Evolutionary conservation across 164 flowering plant genomes (phyloP), one percentile per base, ranked within the genome.

Genomic region (Pachysandra terminalis): DNA sequence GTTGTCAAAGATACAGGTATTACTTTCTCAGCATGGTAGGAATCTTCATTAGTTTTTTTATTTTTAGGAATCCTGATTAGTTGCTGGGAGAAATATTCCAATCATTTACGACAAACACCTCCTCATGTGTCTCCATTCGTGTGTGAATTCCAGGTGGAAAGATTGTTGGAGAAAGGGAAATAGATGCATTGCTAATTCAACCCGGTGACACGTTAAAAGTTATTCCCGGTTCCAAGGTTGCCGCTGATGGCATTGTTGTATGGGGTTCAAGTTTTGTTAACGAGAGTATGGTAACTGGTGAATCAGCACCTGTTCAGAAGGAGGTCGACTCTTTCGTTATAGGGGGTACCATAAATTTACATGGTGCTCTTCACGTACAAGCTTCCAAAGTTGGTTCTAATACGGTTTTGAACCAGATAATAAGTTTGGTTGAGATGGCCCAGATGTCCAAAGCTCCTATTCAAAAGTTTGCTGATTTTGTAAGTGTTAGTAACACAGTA

Each of bases 401-500:
- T 76, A 84, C 98, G 21, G 96, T 91, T 66, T 78, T 96, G 73
- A 93, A 86, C 77, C 99, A 96, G 83, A 96, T 93, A 70, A 93
- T 96, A 69, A 78, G 83, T 73, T 74, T 96, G 80, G 97, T 96
- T 74, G 99, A 96, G 86, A 83, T 93, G 26, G 99, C 99, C 37
- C 99, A 96, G 77, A 91, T 93, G 97, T 87, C 96, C 22, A 96
- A 96, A 80, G 99, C 99, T 78, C 99, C 99, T n/a, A 91, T 96
- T 71, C 99, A 96, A 85, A 90, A 93, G 73, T 91, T 93, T 80
- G 98, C 99, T 24, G 99, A 96, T 73, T 88, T 74, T 86, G 99
- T 96, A 79, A 88, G 99, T 86, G 41, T 53, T 16, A 0, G 59
- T 56, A 0, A 5, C 2, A 9, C 14, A 53, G 17, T 68, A 28